phyloP scores from a whole-genome alignment of 2,329 filamentous ascomycete species.

The Exserohilum turcica region DNA sequence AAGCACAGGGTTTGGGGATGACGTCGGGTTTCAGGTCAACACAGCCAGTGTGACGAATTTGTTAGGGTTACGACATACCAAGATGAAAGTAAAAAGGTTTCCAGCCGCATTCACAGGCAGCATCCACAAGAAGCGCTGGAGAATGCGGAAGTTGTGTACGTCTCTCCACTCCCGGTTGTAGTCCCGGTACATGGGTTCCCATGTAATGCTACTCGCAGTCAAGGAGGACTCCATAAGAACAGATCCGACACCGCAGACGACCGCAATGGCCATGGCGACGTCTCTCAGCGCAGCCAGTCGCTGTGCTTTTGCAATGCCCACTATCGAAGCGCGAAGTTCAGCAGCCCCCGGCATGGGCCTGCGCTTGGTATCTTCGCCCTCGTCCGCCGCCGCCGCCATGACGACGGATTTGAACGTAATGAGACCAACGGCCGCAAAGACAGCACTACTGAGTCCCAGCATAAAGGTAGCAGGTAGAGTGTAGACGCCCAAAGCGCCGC shows the following conservation, averaged over 20 bases:
- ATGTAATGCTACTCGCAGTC: slow-evolving; percentile 30
- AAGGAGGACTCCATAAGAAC: slow-evolving; percentile 38
- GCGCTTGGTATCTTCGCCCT: slow-evolving; percentile 29
- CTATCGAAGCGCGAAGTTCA: slow-evolving; percentile 29
- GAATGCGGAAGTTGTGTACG: slow-evolving; percentile 31
- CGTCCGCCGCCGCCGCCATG: slow-evolving; percentile 27
- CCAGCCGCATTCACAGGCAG: slow-evolving; percentile 29
- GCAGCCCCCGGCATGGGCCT: slow-evolving; percentile 45
- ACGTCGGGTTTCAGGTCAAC: background rate
- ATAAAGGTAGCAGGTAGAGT: slow-evolving; percentile 44
- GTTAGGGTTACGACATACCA: slow-evolving; percentile 30
- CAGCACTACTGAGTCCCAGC: slow-evolving; percentile 50
- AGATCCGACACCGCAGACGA: slow-evolving; percentile 36
- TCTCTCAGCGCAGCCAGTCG: slow-evolving; percentile 39
- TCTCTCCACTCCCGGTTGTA: slow-evolving; percentile 35
- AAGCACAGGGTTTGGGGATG: background rate
- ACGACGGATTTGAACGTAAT: slow-evolving; percentile 48
- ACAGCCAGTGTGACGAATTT: no score
- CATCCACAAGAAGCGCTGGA: slow-evolving; percentile 37
- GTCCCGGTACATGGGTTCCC: slow-evolving; percentile 33
- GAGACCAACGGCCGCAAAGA: slow-evolving; percentile 50
- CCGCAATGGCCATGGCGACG: slow-evolving; percentile 31
- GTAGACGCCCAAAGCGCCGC: slow-evolving; percentile 43
- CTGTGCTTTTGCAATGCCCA: slow-evolving; percentile 30
- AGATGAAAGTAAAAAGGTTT: slow-evolving; percentile 37